These are phyloP conservation scores for Chaetomium sp. DNA, from an alignment of 2,329 filamentous ascomycete species.

Conservation along the genomic window DNA sequence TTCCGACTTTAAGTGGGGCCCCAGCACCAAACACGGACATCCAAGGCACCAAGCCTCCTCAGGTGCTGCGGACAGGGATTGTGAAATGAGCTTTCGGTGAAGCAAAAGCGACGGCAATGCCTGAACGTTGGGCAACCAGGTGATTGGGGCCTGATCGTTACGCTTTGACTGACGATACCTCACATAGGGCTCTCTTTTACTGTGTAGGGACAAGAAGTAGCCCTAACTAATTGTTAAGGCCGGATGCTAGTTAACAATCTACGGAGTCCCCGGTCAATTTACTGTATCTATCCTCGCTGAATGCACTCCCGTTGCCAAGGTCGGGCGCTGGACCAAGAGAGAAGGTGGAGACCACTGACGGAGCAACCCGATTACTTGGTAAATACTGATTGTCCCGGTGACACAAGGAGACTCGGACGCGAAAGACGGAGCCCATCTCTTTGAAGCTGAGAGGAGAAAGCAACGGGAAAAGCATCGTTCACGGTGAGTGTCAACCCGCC, in stretches of 20 bases:
- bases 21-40: neutral
- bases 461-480: neutral
- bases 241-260: neutral
- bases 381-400: neutral
- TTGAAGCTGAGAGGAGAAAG: slow-evolving; percentile 1
- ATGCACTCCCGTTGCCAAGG: neutral
- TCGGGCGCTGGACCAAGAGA: neutral
- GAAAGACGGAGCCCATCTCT: neutral
- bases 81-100: slow-evolving; percentile 8
- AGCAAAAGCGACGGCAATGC: neutral
- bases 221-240: neutral
- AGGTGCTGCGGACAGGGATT: slow-evolving; percentile 12
- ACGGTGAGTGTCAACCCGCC: neutral
- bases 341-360: neutral
- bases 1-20: neutral
- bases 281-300: too few species aligned
- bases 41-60: slow-evolving; percentile 1
- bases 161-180: too few species aligned
- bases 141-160: too few species aligned
- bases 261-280: neutral
- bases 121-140: too few species aligned
- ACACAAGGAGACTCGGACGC: neutral
- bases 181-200: too few species aligned
- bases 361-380: neutral
- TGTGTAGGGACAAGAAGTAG: too few species aligned